phyloP scores from a whole-genome alignment of 352 stramenopile species.

The Globisporangium viniferum region DNA sequence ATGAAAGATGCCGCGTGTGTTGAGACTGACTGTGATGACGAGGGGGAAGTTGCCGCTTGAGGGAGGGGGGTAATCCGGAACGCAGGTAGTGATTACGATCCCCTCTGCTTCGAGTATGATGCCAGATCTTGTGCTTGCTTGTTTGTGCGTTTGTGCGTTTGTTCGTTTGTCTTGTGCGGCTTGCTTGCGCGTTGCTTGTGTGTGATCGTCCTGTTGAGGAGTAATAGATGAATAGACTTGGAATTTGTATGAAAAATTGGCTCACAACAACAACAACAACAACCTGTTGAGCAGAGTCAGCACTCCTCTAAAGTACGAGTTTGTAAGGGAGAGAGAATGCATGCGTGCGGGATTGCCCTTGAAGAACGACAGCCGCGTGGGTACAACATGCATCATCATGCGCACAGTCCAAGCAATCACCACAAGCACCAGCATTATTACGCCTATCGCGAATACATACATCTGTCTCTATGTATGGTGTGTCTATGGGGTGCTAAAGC shows the following conservation, averaged over 20 bases:
- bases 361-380: neutral
- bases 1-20: neutral
- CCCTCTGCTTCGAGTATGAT: neutral
- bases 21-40: neutral
- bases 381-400: constrained; percentile 1
- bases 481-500: neutral
- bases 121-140: neutral
- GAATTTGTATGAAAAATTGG: neutral
- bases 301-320: neutral
- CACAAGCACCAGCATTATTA: neutral
- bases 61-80: neutral
- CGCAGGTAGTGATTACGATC: constrained; percentile 5
- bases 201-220: neutral
- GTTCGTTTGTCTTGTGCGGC: no score
- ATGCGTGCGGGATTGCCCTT: neutral
- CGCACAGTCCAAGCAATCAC: neutral
- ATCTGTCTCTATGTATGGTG: neutral
- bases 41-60: neutral
- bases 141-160: neutral
- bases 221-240: neutral
- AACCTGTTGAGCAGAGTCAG: neutral
- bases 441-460: neutral
- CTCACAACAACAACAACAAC: neutral
- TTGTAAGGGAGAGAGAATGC: neutral
- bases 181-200: neutral